phyloP scores from a whole-genome alignment of 495 filamentous ascomycete genomes.

The Aspergillus wentii region DNA sequence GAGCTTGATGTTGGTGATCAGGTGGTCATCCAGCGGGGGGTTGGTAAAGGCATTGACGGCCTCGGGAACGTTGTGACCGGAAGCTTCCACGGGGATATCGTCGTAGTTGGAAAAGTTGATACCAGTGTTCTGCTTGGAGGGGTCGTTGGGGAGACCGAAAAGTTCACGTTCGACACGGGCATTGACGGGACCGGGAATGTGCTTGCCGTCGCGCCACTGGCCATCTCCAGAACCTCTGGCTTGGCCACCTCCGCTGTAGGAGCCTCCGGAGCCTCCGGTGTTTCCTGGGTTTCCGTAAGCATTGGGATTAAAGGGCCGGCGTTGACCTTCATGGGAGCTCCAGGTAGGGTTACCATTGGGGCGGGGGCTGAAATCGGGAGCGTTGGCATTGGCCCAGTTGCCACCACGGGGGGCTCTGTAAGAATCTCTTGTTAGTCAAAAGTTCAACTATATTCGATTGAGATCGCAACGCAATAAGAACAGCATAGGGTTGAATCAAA shows the following conservation, averaged over 20 bases:
- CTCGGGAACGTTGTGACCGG: conserved; percentile 89
- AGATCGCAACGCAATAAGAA: too few species aligned
- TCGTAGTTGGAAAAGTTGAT: conserved; percentile 99
- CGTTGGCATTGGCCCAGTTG: conserved; percentile 63
- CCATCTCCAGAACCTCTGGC: conserved; percentile 86
- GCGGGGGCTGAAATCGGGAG: conserved; percentile 65
- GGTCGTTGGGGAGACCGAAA: conserved; percentile 90
- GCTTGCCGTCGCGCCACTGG: conserved; percentile 94
- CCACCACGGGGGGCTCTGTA: conserved; percentile 50
- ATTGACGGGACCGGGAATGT: conserved; percentile 84
- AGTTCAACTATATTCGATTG: too few species aligned
- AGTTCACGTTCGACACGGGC: conserved; percentile 89
- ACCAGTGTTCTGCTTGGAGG: conserved; percentile 88
- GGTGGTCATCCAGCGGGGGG: conserved; percentile 89
- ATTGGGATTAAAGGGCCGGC: conserved; percentile 56
- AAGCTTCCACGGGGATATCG: conserved; percentile 97
- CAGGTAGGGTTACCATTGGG: conserved; percentile 42
- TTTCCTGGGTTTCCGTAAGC: conserved; percentile 63
- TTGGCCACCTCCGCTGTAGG: conserved; percentile 36
- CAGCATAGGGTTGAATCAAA: too few species aligned
- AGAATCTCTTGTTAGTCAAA: too few species aligned
- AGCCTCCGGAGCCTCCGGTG: conserved; percentile 43
- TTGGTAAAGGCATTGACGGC: conserved; percentile 85
- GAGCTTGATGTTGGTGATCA: conserved; percentile 85
- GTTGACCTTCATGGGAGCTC: conserved; percentile 27